These are phyloP conservation scores for Azolla pinnata DNA, from an alignment of 75 land plant genomes.

Conservation along the genomic window DNA sequence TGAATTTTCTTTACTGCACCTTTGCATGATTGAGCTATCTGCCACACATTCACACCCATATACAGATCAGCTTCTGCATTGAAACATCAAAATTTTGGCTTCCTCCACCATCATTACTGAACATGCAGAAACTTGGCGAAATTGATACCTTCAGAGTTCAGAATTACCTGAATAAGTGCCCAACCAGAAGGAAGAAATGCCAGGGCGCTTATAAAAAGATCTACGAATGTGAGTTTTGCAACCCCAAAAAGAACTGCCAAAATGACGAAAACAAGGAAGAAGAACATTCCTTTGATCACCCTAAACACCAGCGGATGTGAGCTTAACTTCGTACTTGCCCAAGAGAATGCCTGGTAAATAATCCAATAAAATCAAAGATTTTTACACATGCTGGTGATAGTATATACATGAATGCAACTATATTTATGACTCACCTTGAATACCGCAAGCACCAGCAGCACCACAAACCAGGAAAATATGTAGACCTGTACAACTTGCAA, in stretches of 20 bases:
- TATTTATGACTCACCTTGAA: slow-evolving; percentile 64
- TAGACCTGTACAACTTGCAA: slow-evolving; percentile 46
- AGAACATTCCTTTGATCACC: slow-evolving; percentile 55
- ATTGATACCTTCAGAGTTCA: too few relatives aligned
- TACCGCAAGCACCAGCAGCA: slow-evolving; percentile 44
- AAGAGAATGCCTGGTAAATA: slow-evolving; percentile 38
- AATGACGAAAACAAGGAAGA: slow-evolving; percentile 40
- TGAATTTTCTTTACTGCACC: slow-evolving; percentile 35
- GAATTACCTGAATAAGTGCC: slow-evolving; percentile 74
- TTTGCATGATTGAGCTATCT: slow-evolving; percentile 71
- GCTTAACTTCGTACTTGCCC: slow-evolving; percentile 51
- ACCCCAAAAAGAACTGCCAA: slow-evolving; percentile 37
- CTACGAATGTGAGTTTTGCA: slow-evolving; percentile 49
- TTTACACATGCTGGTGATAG: too few relatives aligned
- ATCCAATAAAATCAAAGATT: slow-evolving; percentile 2
- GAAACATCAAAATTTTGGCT: too few relatives aligned
- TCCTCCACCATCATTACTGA: too few relatives aligned
- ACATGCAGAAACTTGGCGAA: too few relatives aligned
- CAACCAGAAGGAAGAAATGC: slow-evolving; percentile 96
- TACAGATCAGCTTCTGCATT: too few relatives aligned
- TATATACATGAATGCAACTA: too few relatives aligned
- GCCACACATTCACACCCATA: too few relatives aligned
- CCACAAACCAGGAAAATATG: slow-evolving; percentile 78
- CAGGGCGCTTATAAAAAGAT: slow-evolving; percentile 58
- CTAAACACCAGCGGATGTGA: slow-evolving; percentile 60